These are phyloP conservation scores for Colletotrichum australisinense DNA, from an alignment of 2,329 filamentous ascomycete genomes.

Conservation along the genomic window DNA sequence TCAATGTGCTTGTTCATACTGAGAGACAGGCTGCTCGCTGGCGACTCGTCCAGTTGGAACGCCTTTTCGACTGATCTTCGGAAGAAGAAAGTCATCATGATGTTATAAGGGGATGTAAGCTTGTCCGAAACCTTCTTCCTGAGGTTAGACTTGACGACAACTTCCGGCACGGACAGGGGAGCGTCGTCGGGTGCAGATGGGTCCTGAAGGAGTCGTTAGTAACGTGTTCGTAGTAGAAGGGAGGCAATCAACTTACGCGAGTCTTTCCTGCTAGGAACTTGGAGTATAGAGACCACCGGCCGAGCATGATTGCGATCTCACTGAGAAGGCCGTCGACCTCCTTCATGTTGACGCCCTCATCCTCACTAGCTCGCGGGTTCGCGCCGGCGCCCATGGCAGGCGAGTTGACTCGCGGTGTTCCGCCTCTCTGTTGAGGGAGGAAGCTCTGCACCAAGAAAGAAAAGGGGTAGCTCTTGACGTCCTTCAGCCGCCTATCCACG, in stretches of 20 bases:
- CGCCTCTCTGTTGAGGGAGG: conserved; percentile 75
- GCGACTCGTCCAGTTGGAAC: conserved; percentile 94
- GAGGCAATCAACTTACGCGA: conserved; percentile 65
- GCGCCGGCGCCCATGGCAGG: conserved; percentile 72
- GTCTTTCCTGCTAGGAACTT: conserved; percentile 91
- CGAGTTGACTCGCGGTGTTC: conserved; percentile 77
- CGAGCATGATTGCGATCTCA: conserved; percentile 92
- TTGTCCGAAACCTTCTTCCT: conserved; percentile 81
- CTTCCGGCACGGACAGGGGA: conserved; percentile 74
- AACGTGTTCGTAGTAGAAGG: neutral
- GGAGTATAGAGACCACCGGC: conserved; percentile 91
- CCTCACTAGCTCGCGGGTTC: conserved; percentile 76
- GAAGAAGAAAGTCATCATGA: conserved; percentile 97
- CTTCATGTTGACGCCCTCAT: conserved; percentile 96
- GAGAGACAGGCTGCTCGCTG: conserved; percentile 77
- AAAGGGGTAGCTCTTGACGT: conserved; percentile 97
- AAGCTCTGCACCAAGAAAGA: conserved; percentile 98
- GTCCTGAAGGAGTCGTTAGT: conserved; percentile 56
- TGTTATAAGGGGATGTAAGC: conserved; percentile 84
- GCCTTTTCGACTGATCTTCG: conserved; percentile 96
- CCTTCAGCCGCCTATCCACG: conserved; percentile 87
- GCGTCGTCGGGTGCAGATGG: conserved; percentile 62
- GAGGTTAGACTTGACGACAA: conserved; percentile 83
- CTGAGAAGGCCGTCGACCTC: conserved; percentile 89
- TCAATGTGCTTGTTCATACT: conserved; percentile 78